Evolutionary conservation across 2,329 filamentous ascomycete species (phyloP), one percentile per base, ranked within the genome.

Genomic region (Colletotrichum neosansevieriae): DNA sequence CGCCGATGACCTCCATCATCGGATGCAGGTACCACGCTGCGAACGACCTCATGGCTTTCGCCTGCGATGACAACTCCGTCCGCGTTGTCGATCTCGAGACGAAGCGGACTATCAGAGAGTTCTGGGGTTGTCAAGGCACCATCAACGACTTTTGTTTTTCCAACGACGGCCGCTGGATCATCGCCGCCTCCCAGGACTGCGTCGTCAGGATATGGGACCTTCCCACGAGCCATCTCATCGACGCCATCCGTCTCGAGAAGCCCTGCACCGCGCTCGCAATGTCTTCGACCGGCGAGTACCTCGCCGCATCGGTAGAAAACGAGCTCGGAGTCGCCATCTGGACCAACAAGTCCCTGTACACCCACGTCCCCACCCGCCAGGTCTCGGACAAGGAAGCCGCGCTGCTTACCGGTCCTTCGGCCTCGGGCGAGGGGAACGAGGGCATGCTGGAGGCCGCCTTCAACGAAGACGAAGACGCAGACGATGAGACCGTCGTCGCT

Each of bases 311-410:
- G 0, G 90, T 94, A 60, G 89, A 94, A 61, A 92, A 91, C 65
- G 89, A 91, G 71, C 87, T 97, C 1, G 96, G 96, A 12, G 91
- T 99, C n/a, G 91, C 93, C 73, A 88, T 99, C 54, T 99, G 96
- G 95, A 98, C 93, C 21, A 99, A 99, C 80, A 93, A 93, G 75
- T 91, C 92, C 0, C 84, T 98, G 1, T 99, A 97, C 83, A 92
- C 91, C 63, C 94, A 97, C 73, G 89, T 97, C 0, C 91, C 94
- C 0, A 97, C 94, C 1, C 86, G 92, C 19, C 93, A 96, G 73
- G 92, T 99, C 67, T 91, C 92, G 3, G 93, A 97, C 71, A 86
- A 88, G 62, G 90, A 93, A 53, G 88, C 97, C 49, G 83, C 83
- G 7, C 81, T 88, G 12, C 86, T 94, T 17, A 81, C 85, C 5